Evolutionary conservation across 1,139 yeast genomes (phyloP), one percentile per base, ranked within the genome.

Genomic region (Yamadazyma jaroonii): DNA sequence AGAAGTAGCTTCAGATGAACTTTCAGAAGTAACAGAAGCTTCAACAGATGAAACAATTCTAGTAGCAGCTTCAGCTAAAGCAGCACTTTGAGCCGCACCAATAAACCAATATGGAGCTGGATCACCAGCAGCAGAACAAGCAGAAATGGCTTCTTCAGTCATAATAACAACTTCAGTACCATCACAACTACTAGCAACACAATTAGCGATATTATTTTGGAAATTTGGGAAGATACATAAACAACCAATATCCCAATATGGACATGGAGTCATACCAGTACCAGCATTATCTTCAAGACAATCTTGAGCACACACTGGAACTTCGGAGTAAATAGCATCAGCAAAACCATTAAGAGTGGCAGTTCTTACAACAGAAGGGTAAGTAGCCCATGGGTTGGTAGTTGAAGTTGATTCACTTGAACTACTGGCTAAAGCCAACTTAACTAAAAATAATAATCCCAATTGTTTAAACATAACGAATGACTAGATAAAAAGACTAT

Each of bases 321-420:
- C 39, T n/a, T 43, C 43, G 29, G 38, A 52, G 42, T 58, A 57
- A 40, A 67, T 58, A 27, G 61, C 62, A 42, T 67, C 74, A 10
- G 73, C 72, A 41, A 67, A 67, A 4, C 74, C 74, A 41, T 67
- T 67, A 33, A 65, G 57, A 22, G 62, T 50, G 28, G 72, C 72
- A 25, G 72, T 64, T 40, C 58, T 54, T 11, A 72, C 61, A 25
- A 67, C 72, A 11, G 54, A 40, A 15, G 74, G 74, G 44, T 59
- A 67, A 10, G 66, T 56, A 27, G 56, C 59, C 45, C 47, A 54
- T 9, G 49, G 47, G 28, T 41, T 50, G 9, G 34, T 62, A 6
- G 65, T 57, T n/a, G 39, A 13, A 32, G 40, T 10, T 12, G 20
- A 21, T 25, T 10, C 8, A 25, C 27, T 34, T n/a, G 27, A 25